Conservation (phyloP, 768 basidiomycete species). For the Mycena capillaripes region DNA sequence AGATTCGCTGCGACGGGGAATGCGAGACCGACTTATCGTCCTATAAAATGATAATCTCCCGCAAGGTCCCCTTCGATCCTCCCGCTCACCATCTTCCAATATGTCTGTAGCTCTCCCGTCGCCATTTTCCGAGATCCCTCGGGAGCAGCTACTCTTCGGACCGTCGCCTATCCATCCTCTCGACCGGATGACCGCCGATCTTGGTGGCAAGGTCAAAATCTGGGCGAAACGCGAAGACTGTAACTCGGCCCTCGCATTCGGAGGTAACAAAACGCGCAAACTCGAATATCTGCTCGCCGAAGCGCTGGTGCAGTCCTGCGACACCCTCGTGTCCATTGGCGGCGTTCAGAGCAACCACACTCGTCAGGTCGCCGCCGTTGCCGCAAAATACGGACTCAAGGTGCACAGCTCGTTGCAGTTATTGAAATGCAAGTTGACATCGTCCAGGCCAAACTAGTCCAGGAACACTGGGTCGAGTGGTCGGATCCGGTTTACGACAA, state of each 20-base stretch:
- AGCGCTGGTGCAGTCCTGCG: slow-evolving; percentile 36
- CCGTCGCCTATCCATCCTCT: slow-evolving; percentile 40
- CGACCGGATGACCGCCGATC: slow-evolving; percentile 38
- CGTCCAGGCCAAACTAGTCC: slow-evolving; percentile 40
- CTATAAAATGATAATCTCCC: no score
- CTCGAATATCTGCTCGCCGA: slow-evolving; percentile 42
- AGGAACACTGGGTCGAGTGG: slow-evolving; percentile 44
- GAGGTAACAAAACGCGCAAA: slow-evolving; percentile 45
- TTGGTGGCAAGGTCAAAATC: slow-evolving; percentile 38
- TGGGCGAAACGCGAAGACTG: slow-evolving; percentile 46
- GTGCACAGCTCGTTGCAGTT: not conserved
- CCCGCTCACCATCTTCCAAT: no score
- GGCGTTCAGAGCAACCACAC: slow-evolving; percentile 45
- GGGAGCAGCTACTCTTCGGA: slow-evolving; percentile 38
- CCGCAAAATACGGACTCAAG: slow-evolving; percentile 41
- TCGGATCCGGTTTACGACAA: slow-evolving; percentile 36
- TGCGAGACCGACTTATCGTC: no score
- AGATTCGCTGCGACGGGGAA: no score
- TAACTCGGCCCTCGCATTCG: slow-evolving; percentile 41
- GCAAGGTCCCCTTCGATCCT: no score
- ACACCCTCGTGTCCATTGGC: slow-evolving; percentile 43
- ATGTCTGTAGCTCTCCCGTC: slow-evolving; percentile 32
- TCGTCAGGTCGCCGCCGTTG: slow-evolving; percentile 43
- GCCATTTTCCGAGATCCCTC: slow-evolving; percentile 39
- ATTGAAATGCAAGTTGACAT: not conserved